Conservation (phyloP, 768 basidiomycete genomes). For the Pleurotus tuoliensis region DNA sequence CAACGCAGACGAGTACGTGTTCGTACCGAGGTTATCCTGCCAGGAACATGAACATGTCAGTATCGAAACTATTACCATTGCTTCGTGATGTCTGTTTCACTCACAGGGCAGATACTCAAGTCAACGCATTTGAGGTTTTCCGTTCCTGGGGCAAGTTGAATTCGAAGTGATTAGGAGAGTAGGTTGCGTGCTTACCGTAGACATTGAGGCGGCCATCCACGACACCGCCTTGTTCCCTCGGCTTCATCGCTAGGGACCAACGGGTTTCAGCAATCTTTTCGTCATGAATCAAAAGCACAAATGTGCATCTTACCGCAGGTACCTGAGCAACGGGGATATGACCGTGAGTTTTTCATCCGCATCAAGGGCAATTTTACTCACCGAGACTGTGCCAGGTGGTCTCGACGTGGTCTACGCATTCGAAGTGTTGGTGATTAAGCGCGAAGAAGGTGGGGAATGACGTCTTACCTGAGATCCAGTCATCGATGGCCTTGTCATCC, state of each 20-base stretch:
- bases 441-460: neutral
- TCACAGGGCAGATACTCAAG: constrained; percentile 67
- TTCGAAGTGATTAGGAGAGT: neutral
- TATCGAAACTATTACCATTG: no score
- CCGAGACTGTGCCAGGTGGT: constrained; percentile 76
- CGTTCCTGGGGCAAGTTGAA: constrained; percentile 32
- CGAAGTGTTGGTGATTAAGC: constrained; percentile 7
- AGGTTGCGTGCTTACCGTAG: constrained; percentile 29
- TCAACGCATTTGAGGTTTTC: constrained; percentile 66
- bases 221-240: constrained; percentile 60
- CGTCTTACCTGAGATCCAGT: constrained; percentile 51
- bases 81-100: constrained; percentile 14
- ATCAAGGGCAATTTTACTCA: constrained; percentile 14
- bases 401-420: constrained; percentile 56
- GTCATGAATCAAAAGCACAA: neutral
- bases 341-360: neutral
- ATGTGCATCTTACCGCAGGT: constrained; percentile 35
- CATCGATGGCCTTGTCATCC: constrained; percentile 69
- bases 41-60: neutral
- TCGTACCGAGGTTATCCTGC: constrained; percentile 67
- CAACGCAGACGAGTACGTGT: constrained; percentile 70
- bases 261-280: neutral
- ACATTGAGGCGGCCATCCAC: constrained; percentile 62
- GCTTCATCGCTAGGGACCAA: constrained; percentile 53
- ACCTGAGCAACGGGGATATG: constrained; percentile 17